These are phyloP conservation scores for Coix lacrymajobi DNA, from an alignment of 176 grass and related monocot genomes.

Conservation along the genomic window DNA sequence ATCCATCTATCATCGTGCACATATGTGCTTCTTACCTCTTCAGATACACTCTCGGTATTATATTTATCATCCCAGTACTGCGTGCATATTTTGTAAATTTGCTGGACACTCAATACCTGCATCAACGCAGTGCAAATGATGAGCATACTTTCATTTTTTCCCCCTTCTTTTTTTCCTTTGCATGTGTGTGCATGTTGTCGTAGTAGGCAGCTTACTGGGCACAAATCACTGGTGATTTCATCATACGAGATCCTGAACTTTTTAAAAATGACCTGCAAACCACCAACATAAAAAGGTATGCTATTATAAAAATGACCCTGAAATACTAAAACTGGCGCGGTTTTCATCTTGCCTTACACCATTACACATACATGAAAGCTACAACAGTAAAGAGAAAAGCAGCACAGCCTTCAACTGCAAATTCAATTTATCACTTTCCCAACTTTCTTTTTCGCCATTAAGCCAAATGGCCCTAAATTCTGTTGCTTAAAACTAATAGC, in stretches of 20 bases:
- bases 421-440: neutral
- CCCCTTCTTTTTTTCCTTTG: neutral
- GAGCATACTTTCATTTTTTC: neutral
- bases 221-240: constrained; percentile 76
- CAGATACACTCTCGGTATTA: constrained; percentile 88
- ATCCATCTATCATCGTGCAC: neutral
- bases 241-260: constrained; percentile 90
- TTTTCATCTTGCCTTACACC: neutral
- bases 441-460: neutral
- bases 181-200: neutral
- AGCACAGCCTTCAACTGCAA: neutral
- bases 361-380: neutral
- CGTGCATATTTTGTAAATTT: constrained; percentile 79
- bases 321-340: neutral
- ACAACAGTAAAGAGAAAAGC: neutral
- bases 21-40: constrained; percentile 50
- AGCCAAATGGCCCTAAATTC: neutral
- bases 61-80: constrained; percentile 99
- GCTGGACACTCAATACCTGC: constrained; percentile 71
- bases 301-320: neutral
- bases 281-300: neutral
- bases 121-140: constrained; percentile 19
- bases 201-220: constrained; percentile 49
- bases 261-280: constrained; percentile 78
- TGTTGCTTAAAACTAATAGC: neutral